Percentiles rank a stretch among this genome's conserved stretches.
Conservation (phyloP, 305 asterid genomes). For the Lippia alba region DNA sequence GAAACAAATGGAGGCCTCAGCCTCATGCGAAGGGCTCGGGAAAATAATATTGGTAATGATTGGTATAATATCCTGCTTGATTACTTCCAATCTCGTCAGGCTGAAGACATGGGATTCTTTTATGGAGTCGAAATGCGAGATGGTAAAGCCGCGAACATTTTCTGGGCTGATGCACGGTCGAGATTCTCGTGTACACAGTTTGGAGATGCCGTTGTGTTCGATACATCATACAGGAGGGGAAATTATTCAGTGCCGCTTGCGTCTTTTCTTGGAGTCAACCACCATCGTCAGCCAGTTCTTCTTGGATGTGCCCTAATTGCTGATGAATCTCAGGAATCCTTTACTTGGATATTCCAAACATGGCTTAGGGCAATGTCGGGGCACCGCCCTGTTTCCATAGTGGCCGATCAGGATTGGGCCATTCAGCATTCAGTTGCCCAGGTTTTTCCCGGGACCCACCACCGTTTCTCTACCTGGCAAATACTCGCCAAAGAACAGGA, state of each 20-base stretch:
- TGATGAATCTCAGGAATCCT: conserved; percentile 89
- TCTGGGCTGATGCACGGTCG: conserved; percentile 91
- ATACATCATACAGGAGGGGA: conserved; percentile 72
- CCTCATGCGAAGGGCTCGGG: conserved; percentile 68
- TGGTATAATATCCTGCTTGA: conserved; percentile 82
- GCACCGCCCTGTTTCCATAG: conserved; percentile 69
- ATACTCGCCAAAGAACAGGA: conserved; percentile 73
- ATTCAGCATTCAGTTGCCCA: conserved; percentile 73
- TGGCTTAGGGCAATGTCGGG: conserved; percentile 89
- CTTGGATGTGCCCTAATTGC: conserved; percentile 94
- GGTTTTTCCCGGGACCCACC: conserved; percentile 84
- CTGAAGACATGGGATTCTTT: conserved; percentile 87
- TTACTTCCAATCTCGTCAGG: conserved; percentile 86
- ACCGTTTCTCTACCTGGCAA: conserved; percentile 86
- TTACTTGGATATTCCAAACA: conserved; percentile 87
- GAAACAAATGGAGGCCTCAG: conserved; percentile 84
- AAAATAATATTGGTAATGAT: conserved; percentile 56
- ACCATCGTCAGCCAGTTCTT: conserved; percentile 88
- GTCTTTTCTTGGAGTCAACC: conserved; percentile 87
- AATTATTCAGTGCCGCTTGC: conserved; percentile 75
- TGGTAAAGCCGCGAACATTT: conserved; percentile 71
- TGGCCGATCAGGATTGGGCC: conserved; percentile 81
- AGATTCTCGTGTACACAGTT: conserved; percentile 89
- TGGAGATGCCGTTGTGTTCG: conserved; percentile 87
- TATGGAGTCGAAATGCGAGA: conserved; percentile 78